Evolutionary conservation across 208 protist species (phyloP).

Genomic region (Sergeia podlipaevii): DNA sequence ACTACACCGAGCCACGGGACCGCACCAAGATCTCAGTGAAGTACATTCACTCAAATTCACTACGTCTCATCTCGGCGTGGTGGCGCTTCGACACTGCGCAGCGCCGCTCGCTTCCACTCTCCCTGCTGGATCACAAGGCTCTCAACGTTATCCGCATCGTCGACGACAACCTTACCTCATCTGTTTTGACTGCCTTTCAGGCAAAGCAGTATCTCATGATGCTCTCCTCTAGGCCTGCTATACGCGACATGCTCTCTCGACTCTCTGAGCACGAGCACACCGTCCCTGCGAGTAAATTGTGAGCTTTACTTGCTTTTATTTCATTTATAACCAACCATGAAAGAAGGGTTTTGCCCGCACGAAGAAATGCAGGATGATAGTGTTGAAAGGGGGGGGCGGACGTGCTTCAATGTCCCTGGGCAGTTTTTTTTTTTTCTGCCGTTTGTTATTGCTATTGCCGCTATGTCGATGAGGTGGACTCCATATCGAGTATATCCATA

Average conservation of each 20-base stretch:
- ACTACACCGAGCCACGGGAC: conserved; percentile 41
- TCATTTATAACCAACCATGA: no score
- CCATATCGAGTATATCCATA: no score
- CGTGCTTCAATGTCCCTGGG: no score
- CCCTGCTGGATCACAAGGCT: conserved; percentile 63
- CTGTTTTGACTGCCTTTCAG: conserved; percentile 68
- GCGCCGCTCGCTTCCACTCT: conserved; percentile 41
- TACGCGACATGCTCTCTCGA: conserved; percentile 18
- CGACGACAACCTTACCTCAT: conserved; percentile 39
- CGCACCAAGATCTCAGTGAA: conserved; percentile 51
- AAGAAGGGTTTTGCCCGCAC: no score
- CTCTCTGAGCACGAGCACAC: no score
- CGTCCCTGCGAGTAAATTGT: no score
- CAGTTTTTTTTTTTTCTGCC: no score
- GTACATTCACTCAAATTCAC: conserved; percentile 43
- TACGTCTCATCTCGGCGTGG: conserved; percentile 56
- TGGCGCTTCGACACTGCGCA: conserved; percentile 25
- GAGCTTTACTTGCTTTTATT: no score
- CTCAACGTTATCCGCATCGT: conserved; percentile 70
- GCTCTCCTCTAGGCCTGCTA: conserved; percentile 32
- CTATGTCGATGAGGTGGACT: no score
- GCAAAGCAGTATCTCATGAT: conserved; percentile 73
- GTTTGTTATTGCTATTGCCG: no score
- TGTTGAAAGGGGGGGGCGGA: no score
- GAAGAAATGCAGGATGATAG: no score